Evolutionary conservation across 768 basidiomycete genomes (phyloP).

Genomic region (Rickenella mellea): DNA sequence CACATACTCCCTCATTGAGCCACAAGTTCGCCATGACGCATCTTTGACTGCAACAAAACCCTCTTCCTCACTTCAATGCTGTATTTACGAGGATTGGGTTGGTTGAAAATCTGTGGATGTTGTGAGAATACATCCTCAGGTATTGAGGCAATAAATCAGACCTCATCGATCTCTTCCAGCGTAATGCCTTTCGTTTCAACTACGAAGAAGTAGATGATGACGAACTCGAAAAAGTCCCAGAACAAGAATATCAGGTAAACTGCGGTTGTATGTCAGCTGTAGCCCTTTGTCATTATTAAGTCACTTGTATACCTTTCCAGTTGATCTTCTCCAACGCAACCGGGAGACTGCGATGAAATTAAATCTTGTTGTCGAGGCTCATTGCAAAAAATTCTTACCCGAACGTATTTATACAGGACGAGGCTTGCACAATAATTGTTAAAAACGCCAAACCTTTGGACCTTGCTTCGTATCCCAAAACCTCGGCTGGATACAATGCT

Average conservation of each 20-base stretch:
- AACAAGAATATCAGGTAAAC: conserved; percentile 41
- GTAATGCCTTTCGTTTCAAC: conserved; percentile 45
- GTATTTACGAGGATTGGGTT: conserved; percentile 12
- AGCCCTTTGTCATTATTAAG: neutral
- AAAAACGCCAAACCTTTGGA: conserved; percentile 45
- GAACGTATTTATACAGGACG: conserved; percentile 41
- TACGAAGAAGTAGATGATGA: conserved; percentile 36
- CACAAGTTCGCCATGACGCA: conserved; percentile 14
- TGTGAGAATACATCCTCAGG: too few relatives aligned
- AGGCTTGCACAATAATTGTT: conserved; percentile 31
- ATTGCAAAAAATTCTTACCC: conserved; percentile 23
- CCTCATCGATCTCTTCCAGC: conserved; percentile 40
- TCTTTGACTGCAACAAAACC: conserved; percentile 10
- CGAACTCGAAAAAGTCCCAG: conserved; percentile 39
- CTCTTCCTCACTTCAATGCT: conserved; percentile 4
- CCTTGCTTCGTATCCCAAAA: conserved; percentile 38
- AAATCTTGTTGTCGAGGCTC: neutral
- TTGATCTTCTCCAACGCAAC: conserved; percentile 34
- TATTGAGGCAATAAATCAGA: too few relatives aligned
- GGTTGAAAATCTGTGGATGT: too few relatives aligned
- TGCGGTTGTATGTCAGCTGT: conserved; percentile 13
- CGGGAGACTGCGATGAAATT: conserved; percentile 24
- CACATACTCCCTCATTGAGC: conserved; percentile 9
- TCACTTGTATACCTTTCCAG: conserved; percentile 42
- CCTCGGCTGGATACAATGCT: conserved; percentile 46